Evolutionary conservation across 345 rosid genomes (phyloP), one percentile per base, ranked within the genome.

Genomic region (Carallia pectinifolia): DNA sequence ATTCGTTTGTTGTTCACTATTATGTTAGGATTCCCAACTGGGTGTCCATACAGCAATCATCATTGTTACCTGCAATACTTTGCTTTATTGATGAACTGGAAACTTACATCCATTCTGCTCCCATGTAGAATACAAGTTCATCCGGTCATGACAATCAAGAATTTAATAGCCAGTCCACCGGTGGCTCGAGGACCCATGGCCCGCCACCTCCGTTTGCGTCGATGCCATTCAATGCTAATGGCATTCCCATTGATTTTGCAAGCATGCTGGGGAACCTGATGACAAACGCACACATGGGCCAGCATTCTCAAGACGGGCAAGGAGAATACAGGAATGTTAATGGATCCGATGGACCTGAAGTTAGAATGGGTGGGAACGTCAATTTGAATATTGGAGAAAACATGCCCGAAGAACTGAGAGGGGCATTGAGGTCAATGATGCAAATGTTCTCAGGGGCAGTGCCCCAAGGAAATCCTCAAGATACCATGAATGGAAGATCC

Each of bases 401-500:
- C 39, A 68, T 83, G 71, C 86, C 91, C 1, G 81, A 78, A 55
- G 92, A 89, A 40, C 37, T 92, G 29, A 75, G 82, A 0, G 90
- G 86, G 29, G 90, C 92, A 17, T 74, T 89, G 73, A 80, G 85
- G 72, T 86, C 92, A 18, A 55, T 87, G 80, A 89, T 92, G 93
- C 85, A 77, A 31, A 84, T 88, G 92, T 84, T 92, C 64, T 74
- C 91, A 27, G 90, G 90, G 31, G 75, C 88, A 30, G 66, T 90
- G 31, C 70, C 81, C 9, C 81, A 62, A 4, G 82, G 77, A 77
- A 72, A 83, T 66, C 31, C 83, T 58, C 86, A 81, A 64, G 83
- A 74, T 64, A 27, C 81, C 34, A 69, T 58, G 12, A 74, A 74
- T 67, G 87, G 82, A 66, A 76, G 88, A 73, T 71, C 88, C 31